phyloP scores from a whole-genome alignment of 2,329 filamentous ascomycete genomes.

The Colletotrichum abscissum region DNA sequence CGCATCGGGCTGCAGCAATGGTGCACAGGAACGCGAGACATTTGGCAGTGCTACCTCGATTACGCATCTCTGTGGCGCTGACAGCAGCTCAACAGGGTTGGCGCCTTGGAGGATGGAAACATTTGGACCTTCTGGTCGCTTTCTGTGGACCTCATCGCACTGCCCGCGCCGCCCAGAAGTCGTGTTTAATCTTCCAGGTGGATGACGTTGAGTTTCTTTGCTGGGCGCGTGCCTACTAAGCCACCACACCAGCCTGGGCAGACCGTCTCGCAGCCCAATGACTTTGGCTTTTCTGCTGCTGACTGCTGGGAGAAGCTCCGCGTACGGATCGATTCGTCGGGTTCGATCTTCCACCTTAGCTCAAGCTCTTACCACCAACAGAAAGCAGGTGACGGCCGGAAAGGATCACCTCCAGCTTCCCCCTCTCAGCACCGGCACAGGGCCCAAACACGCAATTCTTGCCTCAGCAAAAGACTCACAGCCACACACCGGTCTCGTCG shows the following conservation, averaged over 20 bases:
- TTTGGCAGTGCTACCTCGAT: conserved; percentile 23
- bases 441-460: conserved; percentile 8
- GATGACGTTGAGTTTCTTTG: conserved; percentile 27
- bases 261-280: conserved; percentile 8
- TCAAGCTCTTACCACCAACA: neutral
- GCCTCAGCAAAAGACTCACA: neutral
- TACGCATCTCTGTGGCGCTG: conserved; percentile 33
- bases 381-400: conserved; percentile 5
- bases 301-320: neutral
- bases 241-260: conserved; percentile 6
- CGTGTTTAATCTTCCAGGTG: neutral
- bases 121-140: neutral
- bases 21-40: neutral
- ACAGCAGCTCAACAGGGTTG: conserved; percentile 18
- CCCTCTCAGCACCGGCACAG: neutral
- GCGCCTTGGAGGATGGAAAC: conserved; percentile 10
- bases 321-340: neutral
- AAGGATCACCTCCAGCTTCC: conserved; percentile 1
- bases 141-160: conserved; percentile 14
- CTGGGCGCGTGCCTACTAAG: conserved; percentile 30
- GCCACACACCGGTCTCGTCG: conserved; percentile 1
- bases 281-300: neutral
- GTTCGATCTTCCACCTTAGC: neutral
- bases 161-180: conserved; percentile 21
- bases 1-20: neutral